Percentiles rank a stretch among this genome's conserved stretches.
Evolutionary conservation across 2,329 filamentous ascomycete genomes (phyloP).

Genomic region (Niveomyces coronatus): DNA sequence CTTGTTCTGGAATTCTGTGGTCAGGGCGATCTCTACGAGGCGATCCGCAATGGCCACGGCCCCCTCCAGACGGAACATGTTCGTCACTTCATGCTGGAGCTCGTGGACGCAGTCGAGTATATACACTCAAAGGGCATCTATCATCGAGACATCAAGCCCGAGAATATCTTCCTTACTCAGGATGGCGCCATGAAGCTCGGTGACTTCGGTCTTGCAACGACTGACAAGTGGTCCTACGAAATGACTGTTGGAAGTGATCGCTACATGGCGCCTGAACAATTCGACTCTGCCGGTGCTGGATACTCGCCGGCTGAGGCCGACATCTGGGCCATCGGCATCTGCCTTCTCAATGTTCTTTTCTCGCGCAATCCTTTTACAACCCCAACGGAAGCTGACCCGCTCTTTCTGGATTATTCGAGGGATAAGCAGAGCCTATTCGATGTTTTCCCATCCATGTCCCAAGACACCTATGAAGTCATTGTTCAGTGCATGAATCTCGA

Average conservation of each 20-base stretch:
- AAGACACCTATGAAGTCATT: slow-evolving; percentile 93
- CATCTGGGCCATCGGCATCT: slow-evolving; percentile 95
- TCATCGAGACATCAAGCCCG: slow-evolving; percentile 97
- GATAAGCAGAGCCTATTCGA: slow-evolving; percentile 96
- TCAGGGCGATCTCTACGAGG: slow-evolving; percentile 94
- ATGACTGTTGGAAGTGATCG: slow-evolving; percentile 92
- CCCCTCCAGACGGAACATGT: slow-evolving; percentile 94
- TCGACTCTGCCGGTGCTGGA: slow-evolving; percentile 74
- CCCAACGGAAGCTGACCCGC: slow-evolving; percentile 78
- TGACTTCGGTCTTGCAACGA: slow-evolving; percentile 89
- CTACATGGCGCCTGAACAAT: slow-evolving; percentile 99
- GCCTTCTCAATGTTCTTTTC: slow-evolving; percentile 91
- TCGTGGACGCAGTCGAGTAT: slow-evolving; percentile 80
- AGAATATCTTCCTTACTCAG: slow-evolving; percentile 93
- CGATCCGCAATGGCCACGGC: slow-evolving; percentile 79
- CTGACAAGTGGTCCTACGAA: slow-evolving; percentile 83
- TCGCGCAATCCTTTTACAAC: slow-evolving; percentile 92
- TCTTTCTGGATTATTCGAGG: slow-evolving; percentile 86
- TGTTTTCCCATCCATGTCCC: slow-evolving; percentile 96
- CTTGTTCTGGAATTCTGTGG: slow-evolving; percentile 92
- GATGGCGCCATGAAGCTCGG: slow-evolving; percentile 89
- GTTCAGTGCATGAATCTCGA: slow-evolving; percentile 85
- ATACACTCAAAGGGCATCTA: slow-evolving; percentile 88
- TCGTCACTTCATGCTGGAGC: slow-evolving; percentile 91
- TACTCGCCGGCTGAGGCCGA: slow-evolving; percentile 92